Conservation (phyloP, 2,329 filamentous ascomycete species). For the Colletotrichum melonis region DNA sequence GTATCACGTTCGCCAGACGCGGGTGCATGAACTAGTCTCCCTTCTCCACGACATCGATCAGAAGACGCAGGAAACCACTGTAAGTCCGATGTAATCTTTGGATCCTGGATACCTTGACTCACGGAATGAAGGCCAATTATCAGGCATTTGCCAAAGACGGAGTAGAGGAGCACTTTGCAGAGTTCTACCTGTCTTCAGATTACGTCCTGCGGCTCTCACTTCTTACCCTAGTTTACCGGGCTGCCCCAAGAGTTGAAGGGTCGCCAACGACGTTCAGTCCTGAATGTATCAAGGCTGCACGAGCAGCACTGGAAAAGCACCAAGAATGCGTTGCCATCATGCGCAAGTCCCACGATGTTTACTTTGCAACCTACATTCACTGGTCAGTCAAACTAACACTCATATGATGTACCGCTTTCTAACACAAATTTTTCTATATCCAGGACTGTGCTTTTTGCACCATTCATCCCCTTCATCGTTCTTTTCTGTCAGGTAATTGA, state of each 20-base stretch:
- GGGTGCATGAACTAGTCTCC: constrained; percentile 45
- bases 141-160: not conserved
- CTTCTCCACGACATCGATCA: constrained; percentile 47
- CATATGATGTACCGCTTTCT: not conserved
- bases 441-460: constrained; percentile 61
- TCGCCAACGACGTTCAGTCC: constrained; percentile 51
- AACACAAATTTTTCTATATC: too few relatives aligned
- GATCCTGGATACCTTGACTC: not conserved
- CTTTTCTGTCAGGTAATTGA: constrained; percentile 64
- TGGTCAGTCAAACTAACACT: constrained; percentile 47
- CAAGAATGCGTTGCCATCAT: constrained; percentile 53
- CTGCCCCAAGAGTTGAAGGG: constrained; percentile 44
- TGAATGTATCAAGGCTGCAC: constrained; percentile 55
- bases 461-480: constrained; percentile 66
- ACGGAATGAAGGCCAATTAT: not conserved
- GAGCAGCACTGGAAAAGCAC: constrained; percentile 54
- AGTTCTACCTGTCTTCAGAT: constrained; percentile 51
- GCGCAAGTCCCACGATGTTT: constrained; percentile 48
- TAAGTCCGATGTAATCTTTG: not conserved
- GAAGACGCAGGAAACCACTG: constrained; percentile 37
- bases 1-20: constrained; percentile 45
- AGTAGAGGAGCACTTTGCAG: constrained; percentile 43
- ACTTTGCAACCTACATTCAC: constrained; percentile 53
- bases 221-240: constrained; percentile 56
- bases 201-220: constrained; percentile 54